A percentile compares a stretch with the other conserved stretches of the same genome.
These are phyloP conservation scores for Alternaria sp. DNA, from an alignment of 2,329 filamentous ascomycete species.

Conservation along the genomic window DNA sequence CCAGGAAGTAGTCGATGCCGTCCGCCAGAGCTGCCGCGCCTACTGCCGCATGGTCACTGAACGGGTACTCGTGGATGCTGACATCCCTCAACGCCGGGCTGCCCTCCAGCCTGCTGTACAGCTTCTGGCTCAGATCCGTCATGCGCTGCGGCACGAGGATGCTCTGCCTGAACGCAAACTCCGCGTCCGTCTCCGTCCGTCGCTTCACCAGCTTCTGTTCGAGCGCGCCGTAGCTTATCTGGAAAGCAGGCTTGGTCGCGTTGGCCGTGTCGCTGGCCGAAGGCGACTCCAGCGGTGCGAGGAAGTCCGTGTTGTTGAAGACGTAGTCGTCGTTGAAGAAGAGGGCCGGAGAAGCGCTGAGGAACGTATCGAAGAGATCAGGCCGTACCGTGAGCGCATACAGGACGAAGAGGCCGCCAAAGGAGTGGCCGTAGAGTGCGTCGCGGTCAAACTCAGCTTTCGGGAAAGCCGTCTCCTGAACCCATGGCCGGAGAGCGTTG, in stretches of 20 bases:
- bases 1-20: slow-evolving; percentile 43
- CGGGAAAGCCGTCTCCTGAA: slow-evolving; percentile 35
- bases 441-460: slow-evolving; percentile 45
- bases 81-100: slow-evolving; percentile 34
- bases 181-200: slow-evolving; percentile 34
- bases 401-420: slow-evolving; percentile 57
- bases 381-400: slow-evolving; percentile 53
- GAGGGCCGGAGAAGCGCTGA: slow-evolving; percentile 56
- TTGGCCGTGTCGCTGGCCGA: not conserved
- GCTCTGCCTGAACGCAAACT: slow-evolving; percentile 33
- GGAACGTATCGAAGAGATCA: slow-evolving; percentile 52
- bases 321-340: slow-evolving; percentile 57
- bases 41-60: slow-evolving; percentile 41
- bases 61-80: slow-evolving; percentile 37
- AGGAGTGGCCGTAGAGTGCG: slow-evolving; percentile 59
- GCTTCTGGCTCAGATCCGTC: slow-evolving; percentile 25
- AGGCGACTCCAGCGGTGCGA: slow-evolving; percentile 22
- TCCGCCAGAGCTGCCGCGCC: slow-evolving; percentile 35
- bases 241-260: slow-evolving; percentile 36
- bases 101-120: slow-evolving; percentile 31
- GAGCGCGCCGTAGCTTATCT: slow-evolving; percentile 38
- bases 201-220: slow-evolving; percentile 36
- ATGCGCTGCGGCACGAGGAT: slow-evolving; percentile 33
- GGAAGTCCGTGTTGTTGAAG: slow-evolving; percentile 28
- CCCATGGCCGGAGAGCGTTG: slow-evolving; percentile 47